Percentiles rank a stretch among this genome's conserved stretches.
These are phyloP conservation scores for Phytophthora sojae DNA, from an alignment of 352 stramenopile genomes.

Conservation along the genomic window DNA sequence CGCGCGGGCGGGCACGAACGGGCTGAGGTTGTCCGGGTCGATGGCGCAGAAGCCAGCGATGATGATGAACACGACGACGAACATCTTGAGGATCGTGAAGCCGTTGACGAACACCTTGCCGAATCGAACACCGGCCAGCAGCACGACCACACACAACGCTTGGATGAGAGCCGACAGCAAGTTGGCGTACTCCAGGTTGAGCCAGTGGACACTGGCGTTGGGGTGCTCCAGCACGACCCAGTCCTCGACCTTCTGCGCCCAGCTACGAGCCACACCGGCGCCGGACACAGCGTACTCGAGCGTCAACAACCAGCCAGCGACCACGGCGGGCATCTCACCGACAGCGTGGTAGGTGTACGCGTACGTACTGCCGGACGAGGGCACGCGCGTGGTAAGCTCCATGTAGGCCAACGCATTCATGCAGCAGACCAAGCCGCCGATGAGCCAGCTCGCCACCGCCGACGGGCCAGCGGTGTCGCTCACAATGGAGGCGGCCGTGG, in stretches of 20 bases:
- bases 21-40: slow-evolving; percentile 73
- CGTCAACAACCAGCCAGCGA: slow-evolving; percentile 80
- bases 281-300: slow-evolving; percentile 90
- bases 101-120: slow-evolving; percentile 81
- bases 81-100: slow-evolving; percentile 73
- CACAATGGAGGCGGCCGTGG: slow-evolving; percentile 71
- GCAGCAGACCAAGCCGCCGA: slow-evolving; percentile 76
- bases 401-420: slow-evolving; percentile 84
- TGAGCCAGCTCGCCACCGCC: slow-evolving; percentile 73
- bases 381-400: slow-evolving; percentile 80
- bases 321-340: slow-evolving; percentile 87
- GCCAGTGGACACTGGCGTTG: slow-evolving; percentile 37
- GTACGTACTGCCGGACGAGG: slow-evolving; percentile 87
- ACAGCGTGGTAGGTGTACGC: slow-evolving; percentile 90
- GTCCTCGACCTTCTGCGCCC: slow-evolving; percentile 87
- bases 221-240: slow-evolving; percentile 45
- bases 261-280: slow-evolving; percentile 87
- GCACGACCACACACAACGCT: slow-evolving; percentile 55
- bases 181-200: slow-evolving; percentile 60
- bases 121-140: slow-evolving; percentile 75
- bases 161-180: slow-evolving; percentile 57
- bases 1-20: slow-evolving; percentile 59
- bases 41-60: slow-evolving; percentile 82
- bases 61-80: slow-evolving; percentile 90
- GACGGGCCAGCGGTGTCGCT: slow-evolving; percentile 73